A percentile compares a stretch with the other conserved stretches of the same genome.
phyloP scores from a whole-genome alignment of 2,329 filamentous ascomycete genomes.

The Aureobasidium melanogenum region DNA sequence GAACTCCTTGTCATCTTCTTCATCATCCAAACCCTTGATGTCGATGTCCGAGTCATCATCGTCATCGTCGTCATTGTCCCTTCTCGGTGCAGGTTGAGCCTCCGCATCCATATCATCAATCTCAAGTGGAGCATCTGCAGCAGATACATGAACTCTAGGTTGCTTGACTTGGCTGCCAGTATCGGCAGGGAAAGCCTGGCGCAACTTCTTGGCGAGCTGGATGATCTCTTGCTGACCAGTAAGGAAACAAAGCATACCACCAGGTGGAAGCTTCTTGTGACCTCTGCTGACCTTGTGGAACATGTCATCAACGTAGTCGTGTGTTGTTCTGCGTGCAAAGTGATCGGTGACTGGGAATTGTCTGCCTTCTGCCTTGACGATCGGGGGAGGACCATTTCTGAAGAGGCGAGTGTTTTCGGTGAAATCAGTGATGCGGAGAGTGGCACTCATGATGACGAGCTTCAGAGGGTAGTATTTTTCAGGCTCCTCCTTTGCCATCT shows the following conservation, averaged over 20 bases:
- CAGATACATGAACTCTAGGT: slow-evolving; percentile 64
- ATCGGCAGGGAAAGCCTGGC: slow-evolving; percentile 52
- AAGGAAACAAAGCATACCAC: slow-evolving; percentile 86
- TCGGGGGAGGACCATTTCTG: slow-evolving; percentile 60
- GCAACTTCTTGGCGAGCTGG: slow-evolving; percentile 70
- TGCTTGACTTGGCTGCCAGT: slow-evolving; percentile 42
- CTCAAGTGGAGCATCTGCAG: slow-evolving; percentile 62
- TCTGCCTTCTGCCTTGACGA: slow-evolving; percentile 82
- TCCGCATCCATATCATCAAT: slow-evolving; percentile 71
- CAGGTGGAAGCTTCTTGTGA: slow-evolving; percentile 80
- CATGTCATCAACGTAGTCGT: slow-evolving; percentile 85
- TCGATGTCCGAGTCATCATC: slow-evolving; percentile 44
- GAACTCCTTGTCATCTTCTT: slow-evolving; percentile 49
- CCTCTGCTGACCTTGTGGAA: slow-evolving; percentile 81
- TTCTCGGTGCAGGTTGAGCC: slow-evolving; percentile 27
- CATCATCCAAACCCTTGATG: slow-evolving; percentile 50
- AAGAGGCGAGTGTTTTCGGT: slow-evolving; percentile 78
- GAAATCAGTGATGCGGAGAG: slow-evolving; percentile 81
- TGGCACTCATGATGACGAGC: slow-evolving; percentile 96
- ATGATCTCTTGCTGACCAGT: slow-evolving; percentile 90
- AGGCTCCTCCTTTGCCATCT: slow-evolving; percentile 63
- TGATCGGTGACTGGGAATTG: slow-evolving; percentile 87
- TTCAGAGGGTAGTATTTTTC: slow-evolving; percentile 67
- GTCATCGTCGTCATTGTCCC: slow-evolving; percentile 31
- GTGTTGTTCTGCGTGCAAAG: slow-evolving; percentile 71